Conservation (phyloP, 2,329 filamentous ascomycete species). For the Orbilia blumenaviensis region DNA sequence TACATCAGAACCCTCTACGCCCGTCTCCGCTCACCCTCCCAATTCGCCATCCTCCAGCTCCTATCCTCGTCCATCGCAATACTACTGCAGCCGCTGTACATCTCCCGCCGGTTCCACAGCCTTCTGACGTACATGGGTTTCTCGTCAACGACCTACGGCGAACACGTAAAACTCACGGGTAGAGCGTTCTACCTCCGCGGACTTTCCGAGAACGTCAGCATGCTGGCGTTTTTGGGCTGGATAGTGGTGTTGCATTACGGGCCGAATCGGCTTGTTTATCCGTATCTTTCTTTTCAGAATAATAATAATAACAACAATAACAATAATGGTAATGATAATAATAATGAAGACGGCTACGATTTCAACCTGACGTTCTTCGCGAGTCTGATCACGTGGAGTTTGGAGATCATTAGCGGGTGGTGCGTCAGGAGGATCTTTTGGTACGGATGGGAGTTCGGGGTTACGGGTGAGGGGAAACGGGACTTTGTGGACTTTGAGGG, state of each 20-base stretch:
- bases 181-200: constrained; percentile 75
- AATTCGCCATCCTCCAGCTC: constrained; percentile 73
- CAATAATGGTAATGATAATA: constrained; percentile 61
- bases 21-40: constrained; percentile 71
- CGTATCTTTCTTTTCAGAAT: constrained; percentile 71
- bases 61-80: constrained; percentile 72
- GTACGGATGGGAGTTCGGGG: constrained; percentile 70
- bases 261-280: constrained; percentile 73
- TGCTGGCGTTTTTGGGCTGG: constrained; percentile 74
- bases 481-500: constrained; percentile 74
- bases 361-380: constrained; percentile 72
- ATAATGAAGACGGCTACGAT: constrained; percentile 66
- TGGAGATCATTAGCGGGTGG: constrained; percentile 71
- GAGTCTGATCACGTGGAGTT: constrained; percentile 72
- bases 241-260: constrained; percentile 74
- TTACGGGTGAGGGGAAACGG: constrained; percentile 71
- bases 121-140: constrained; percentile 67
- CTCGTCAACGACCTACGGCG: constrained; percentile 69
- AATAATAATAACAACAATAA: constrained; percentile 63
- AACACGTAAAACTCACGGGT: constrained; percentile 73
- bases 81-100: constrained; percentile 71
- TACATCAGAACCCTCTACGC: constrained; percentile 76
- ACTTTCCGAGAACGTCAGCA: constrained; percentile 73
- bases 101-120: constrained; percentile 70
- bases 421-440: constrained; percentile 69